These are phyloP conservation scores for Trichoderma guizhouense DNA, from an alignment of 2,329 filamentous ascomycete genomes.

Conservation along the genomic window DNA sequence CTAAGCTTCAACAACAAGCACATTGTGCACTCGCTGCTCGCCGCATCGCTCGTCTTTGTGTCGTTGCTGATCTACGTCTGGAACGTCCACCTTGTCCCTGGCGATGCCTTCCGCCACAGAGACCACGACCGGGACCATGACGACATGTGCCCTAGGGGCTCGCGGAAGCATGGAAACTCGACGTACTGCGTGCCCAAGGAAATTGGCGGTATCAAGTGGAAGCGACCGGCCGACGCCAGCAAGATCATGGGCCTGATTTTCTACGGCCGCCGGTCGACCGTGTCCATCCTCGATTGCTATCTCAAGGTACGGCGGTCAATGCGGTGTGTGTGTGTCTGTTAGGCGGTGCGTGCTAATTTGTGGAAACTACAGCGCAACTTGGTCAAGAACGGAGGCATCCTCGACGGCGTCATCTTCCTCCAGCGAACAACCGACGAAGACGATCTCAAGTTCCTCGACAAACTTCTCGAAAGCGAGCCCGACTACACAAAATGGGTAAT, in stretches of 20 bases:
- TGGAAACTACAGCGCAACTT: constrained; percentile 37
- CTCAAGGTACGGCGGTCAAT: constrained; percentile 31
- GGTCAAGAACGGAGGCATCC: constrained; percentile 42
- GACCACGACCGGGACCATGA: background rate
- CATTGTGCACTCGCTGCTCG: constrained; percentile 14
- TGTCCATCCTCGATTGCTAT: constrained; percentile 47
- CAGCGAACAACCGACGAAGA: constrained; percentile 37
- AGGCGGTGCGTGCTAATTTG: background rate
- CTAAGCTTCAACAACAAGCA: constrained; percentile 13
- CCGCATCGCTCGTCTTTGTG: constrained; percentile 4
- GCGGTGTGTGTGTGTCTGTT: too few relatives aligned
- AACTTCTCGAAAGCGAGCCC: constrained; percentile 34
- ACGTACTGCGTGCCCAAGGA: constrained; percentile 5
- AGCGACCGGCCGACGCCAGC: constrained; percentile 15
- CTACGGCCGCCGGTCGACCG: constrained; percentile 42
- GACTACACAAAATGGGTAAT: constrained; percentile 39
- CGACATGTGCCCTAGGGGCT: constrained; percentile 5
- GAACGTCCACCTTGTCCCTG: constrained; percentile 12
- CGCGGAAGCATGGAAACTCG: constrained; percentile 1
- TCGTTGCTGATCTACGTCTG: constrained; percentile 17
- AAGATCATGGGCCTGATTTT: constrained; percentile 47
- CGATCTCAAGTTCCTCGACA: constrained; percentile 40
- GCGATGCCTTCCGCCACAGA: background rate
- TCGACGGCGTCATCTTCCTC: constrained; percentile 45
- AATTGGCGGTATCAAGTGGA: constrained; percentile 9